These are phyloP conservation scores for Backusella morwellensis DNA, from an alignment of 192 early-diverging fungal species.

Conservation along the genomic window DNA sequence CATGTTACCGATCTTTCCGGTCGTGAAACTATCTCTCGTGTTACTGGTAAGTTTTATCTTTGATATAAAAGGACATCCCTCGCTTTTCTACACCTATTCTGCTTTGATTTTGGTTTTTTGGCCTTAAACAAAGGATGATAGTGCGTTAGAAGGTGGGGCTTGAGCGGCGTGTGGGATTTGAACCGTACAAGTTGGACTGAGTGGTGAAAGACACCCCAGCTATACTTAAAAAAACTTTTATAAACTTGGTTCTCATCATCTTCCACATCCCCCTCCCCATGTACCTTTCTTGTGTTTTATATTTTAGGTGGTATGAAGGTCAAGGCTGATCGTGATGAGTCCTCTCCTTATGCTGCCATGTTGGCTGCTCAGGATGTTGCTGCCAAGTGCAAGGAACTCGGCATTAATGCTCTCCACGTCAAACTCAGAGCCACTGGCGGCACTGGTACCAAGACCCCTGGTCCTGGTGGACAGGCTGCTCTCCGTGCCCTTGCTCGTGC, in stretches of 20 bases:
- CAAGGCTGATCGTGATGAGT: conserved; percentile 99
- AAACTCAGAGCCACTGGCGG: conserved; percentile 99
- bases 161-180: conserved; percentile 30
- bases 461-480: conserved; percentile 95
- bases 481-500: conserved; percentile 98
- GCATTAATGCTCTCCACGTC: conserved; percentile 99
- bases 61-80: conserved; percentile 6
- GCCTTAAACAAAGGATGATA: background rate
- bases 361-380: conserved; percentile 99
- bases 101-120: background rate
- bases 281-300: conserved; percentile 26
- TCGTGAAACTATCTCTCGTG: conserved; percentile 97
- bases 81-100: background rate
- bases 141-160: background rate
- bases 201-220: conserved; percentile 25
- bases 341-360: conserved; percentile 99
- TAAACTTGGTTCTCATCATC: background rate
- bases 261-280: conserved; percentile 33
- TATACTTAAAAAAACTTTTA: background rate
- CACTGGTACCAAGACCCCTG: conserved; percentile 96
- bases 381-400: conserved; percentile 97
- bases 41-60: conserved; percentile 78
- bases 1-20: conserved; percentile 99
- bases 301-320: conserved; percentile 98
- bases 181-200: background rate